Evolutionary conservation across 208 protist genomes (phyloP).

Genomic region (Phytomonas sp.): DNA sequence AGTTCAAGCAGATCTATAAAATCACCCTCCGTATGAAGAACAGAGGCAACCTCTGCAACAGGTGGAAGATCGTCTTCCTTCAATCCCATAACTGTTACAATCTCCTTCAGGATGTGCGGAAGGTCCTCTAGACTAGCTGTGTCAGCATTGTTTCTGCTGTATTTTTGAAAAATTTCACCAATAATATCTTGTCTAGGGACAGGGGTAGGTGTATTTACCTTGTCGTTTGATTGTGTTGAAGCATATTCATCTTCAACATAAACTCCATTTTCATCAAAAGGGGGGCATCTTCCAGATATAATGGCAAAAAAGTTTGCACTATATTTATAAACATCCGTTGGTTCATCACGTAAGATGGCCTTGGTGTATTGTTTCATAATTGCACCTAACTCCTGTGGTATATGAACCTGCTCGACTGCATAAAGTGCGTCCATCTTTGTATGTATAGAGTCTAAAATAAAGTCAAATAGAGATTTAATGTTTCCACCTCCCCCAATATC

Average conservation of each 20-base stretch:
- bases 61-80: constrained; percentile 39
- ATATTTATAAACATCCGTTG: constrained; percentile 84
- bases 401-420: constrained; percentile 82
- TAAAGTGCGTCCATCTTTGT: constrained; percentile 82
- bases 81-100: constrained; percentile 35
- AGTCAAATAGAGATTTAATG: constrained; percentile 10
- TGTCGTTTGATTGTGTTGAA: neutral
- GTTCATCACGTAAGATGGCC: constrained; percentile 76
- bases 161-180: constrained; percentile 44
- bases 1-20: constrained; percentile 63
- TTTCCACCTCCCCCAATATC: neutral
- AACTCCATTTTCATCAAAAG: constrained; percentile 76
- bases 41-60: constrained; percentile 35
- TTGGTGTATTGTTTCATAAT: constrained; percentile 92
- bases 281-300: constrained; percentile 50
- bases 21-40: constrained; percentile 24
- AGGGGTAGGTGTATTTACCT: neutral
- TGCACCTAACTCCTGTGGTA: constrained; percentile 81
- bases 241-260: constrained; percentile 13
- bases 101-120: constrained; percentile 42
- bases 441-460: constrained; percentile 4
- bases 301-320: constrained; percentile 91
- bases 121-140: constrained; percentile 29
- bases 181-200: constrained; percentile 21
- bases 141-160: constrained; percentile 40